Evolutionary conservation across 306 rosid genomes (phyloP), one percentile per base, ranked within the genome.

Genomic region (Pueraria montana): DNA sequence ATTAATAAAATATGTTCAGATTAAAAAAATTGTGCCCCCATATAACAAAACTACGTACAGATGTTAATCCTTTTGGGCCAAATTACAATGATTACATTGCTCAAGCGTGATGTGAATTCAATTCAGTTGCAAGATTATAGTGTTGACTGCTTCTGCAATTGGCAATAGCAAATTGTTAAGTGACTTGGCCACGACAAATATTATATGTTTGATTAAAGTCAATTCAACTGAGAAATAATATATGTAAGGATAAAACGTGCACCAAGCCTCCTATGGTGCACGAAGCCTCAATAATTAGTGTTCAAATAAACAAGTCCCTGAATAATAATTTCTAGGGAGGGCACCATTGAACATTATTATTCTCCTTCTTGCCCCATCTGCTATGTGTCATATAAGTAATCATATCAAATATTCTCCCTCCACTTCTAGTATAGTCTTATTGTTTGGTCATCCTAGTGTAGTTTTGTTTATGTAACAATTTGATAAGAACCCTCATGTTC

Each of bases 311-410:
- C 55, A 21, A 81, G 20, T 78, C 77, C 36, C 7, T 4, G 14
- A 34, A 55, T 53, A 66, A 76, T 55, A 49, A 21, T 49, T 8
- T 36, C 9, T 21, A 6, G 4, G 55, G 17, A 16, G 4, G 32
- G 14, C 49, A 72, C 64, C 66, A 63, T 70, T 17, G 34, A 58
- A 24, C 77, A 65, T n/a, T n/a, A n/a, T 80, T 84, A 52, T 59
- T 66, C 6, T 32, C 38, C 17, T 61, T 48, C 72, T 23, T 34
- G 21, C 79, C 32, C 9, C 58, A 46, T 42, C 45, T 26, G 26
- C n/a, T n/a, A 73, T 17, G 27, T 4, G 18, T 69, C 36, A n/a
- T 68, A 56, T 45, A n/a, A 18, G 17, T 20, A 78, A 23, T 40
- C 16, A n/a, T 50, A 53, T 20, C 17, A 48, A 64, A 64, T 18